Percentiles rank a stretch among this genome's conserved stretches.
Evolutionary conservation across 768 basidiomycete genomes (phyloP).

Genomic region (Lactifluus pinguis): DNA sequence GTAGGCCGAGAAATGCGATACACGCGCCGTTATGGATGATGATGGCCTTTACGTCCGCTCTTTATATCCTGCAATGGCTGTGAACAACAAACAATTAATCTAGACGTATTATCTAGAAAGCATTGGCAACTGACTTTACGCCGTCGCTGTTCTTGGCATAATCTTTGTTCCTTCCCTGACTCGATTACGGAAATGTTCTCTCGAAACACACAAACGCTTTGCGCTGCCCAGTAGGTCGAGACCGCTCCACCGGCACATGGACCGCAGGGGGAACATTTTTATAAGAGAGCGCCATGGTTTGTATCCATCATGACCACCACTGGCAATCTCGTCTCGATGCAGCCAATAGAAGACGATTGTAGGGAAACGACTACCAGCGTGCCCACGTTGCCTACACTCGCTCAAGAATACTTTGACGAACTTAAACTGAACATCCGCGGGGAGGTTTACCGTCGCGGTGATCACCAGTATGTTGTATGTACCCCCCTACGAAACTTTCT

Average conservation of each 20-base stretch:
- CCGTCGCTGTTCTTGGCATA: not conserved
- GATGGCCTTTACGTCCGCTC: too few relatives aligned
- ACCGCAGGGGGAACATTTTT: not conserved
- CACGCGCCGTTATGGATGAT: too few relatives aligned
- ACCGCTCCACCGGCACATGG: not conserved
- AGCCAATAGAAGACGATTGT: not conserved
- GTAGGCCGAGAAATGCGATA: too few relatives aligned
- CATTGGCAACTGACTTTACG: not conserved
- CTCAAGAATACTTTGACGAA: slow-evolving; percentile 11
- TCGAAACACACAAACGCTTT: not conserved
- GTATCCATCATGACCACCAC: not conserved
- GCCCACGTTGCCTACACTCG: slow-evolving; percentile 6
- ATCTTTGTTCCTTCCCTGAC: not conserved
- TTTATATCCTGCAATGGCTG: too few relatives aligned
- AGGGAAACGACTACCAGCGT: not conserved
- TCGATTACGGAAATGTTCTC: not conserved
- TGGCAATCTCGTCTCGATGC: not conserved
- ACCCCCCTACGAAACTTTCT: not conserved
- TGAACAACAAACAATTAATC: too few relatives aligned
- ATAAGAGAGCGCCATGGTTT: not conserved
- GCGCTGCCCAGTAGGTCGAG: not conserved
- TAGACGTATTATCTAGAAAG: not conserved
- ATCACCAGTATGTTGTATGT: slow-evolving; percentile 6
- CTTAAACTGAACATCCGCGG: slow-evolving; percentile 13
- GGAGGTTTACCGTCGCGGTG: slow-evolving; percentile 11